These are phyloP conservation scores for Colletotrichum viniferum DNA, from an alignment of 2,329 filamentous ascomycete genomes.

Conservation along the genomic window DNA sequence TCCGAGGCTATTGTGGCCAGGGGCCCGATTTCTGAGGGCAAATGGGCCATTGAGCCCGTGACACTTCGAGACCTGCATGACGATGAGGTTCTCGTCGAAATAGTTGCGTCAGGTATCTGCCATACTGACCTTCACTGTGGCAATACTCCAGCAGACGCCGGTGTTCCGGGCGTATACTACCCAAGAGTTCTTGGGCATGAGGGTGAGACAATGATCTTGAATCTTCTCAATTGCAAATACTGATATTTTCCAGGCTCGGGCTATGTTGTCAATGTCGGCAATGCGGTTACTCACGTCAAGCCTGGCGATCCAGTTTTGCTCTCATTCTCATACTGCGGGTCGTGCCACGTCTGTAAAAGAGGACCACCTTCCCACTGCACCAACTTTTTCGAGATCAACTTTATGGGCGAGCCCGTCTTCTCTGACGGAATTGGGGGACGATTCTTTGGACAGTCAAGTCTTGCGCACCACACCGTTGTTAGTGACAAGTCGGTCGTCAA, in stretches of 20 bases:
- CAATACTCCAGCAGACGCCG: conserved; percentile 25
- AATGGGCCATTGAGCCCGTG: conserved; percentile 35
- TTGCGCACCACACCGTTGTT: conserved; percentile 32
- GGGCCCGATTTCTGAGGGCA: conserved; percentile 33
- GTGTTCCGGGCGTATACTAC: conserved; percentile 17
- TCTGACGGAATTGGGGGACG: conserved; percentile 21
- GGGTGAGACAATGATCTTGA: conserved; percentile 32
- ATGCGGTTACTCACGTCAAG: conserved; percentile 49
- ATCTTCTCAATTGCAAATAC: too few species aligned
- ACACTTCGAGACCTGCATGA: conserved; percentile 26
- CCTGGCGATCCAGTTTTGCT: conserved; percentile 61
- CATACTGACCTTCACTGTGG: conserved; percentile 58
- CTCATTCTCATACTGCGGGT: conserved; percentile 38
- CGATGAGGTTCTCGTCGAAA: conserved; percentile 56
- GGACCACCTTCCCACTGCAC: conserved; percentile 52
- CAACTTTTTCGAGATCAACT: conserved; percentile 54
- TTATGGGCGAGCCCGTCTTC: conserved; percentile 28
- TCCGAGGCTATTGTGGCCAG: conserved; percentile 34
- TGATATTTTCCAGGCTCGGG: conserved; percentile 37
- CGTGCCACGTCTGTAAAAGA: conserved; percentile 51
- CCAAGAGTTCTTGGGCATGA: conserved; percentile 56
- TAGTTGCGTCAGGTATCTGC: conserved; percentile 59
- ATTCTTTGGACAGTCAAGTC: conserved; percentile 40
- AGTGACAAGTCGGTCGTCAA: conserved; percentile 32
- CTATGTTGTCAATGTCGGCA: conserved; percentile 47